A percentile compares a stretch with the other conserved stretches of the same genome.
These are phyloP conservation scores for Roridomyces roridus DNA, from an alignment of 768 basidiomycete genomes.

Conservation along the genomic window DNA sequence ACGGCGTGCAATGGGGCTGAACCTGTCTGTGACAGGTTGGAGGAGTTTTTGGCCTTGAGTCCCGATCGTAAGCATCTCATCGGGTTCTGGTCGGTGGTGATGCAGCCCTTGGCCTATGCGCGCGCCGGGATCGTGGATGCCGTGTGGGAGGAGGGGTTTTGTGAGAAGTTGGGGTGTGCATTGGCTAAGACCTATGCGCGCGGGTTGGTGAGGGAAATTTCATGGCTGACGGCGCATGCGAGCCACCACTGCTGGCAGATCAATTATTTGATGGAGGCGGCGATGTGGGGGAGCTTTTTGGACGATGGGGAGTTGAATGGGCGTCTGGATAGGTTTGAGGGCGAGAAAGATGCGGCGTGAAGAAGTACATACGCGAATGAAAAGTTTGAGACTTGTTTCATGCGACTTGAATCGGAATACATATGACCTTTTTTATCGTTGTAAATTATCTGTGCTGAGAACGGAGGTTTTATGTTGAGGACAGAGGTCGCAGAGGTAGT, in stretches of 20 bases:
- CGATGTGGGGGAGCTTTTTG: constrained; percentile 17
- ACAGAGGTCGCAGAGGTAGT: no score
- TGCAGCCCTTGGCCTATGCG: constrained; percentile 7
- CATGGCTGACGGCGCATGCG: constrained; percentile 13
- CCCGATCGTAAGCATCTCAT: constrained; percentile 1
- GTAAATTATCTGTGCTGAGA: no score
- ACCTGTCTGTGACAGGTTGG: not conserved
- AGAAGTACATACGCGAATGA: no score
- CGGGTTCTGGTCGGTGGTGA: constrained; percentile 3
- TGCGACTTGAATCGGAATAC: not conserved
- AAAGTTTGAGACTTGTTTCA: no score
- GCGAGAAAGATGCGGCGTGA: constrained; percentile 9
- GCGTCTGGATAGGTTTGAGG: constrained; percentile 10
- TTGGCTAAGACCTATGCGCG: constrained; percentile 6
- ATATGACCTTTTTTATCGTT: no score
- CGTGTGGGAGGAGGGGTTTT: constrained; percentile 6
- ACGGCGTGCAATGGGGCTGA: constrained; percentile 9
- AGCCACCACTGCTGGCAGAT: constrained; percentile 15
- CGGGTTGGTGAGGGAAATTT: constrained; percentile 8
- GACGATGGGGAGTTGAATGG: constrained; percentile 8
- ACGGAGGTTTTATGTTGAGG: no score
- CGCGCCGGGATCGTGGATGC: not conserved
- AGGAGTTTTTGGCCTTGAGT: not conserved
- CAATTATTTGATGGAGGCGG: constrained; percentile 17
- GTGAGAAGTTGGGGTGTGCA: not conserved